Evolutionary conservation across 768 basidiomycete genomes (phyloP).

Genomic region (Lactarius psammicola): DNA sequence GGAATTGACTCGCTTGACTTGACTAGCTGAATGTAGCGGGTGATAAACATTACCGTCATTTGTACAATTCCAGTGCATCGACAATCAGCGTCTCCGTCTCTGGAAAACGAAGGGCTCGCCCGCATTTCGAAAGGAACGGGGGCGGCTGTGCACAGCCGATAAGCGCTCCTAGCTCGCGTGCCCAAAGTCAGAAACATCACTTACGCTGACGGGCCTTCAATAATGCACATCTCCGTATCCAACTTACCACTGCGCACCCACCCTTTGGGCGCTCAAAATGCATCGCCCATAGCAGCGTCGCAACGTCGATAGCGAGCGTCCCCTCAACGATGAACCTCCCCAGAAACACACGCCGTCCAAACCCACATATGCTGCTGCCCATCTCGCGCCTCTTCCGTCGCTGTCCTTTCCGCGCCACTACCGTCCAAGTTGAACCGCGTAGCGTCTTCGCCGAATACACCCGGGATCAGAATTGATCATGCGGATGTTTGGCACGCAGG

Average conservation of each 20-base stretch:
- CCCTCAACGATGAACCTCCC: constrained; percentile 36
- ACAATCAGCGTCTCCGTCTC: constrained; percentile 6
- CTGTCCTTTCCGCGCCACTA: neutral
- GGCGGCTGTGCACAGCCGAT: constrained; percentile 5
- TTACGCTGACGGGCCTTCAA: constrained; percentile 15
- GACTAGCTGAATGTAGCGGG: too few species aligned
- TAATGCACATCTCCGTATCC: neutral
- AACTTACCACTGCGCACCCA: constrained; percentile 15
- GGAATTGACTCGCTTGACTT: too few species aligned
- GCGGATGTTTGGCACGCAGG: constrained; percentile 5
- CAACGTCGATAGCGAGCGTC: constrained; percentile 36
- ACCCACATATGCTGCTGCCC: constrained; percentile 32
- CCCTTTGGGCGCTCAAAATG: constrained; percentile 20
- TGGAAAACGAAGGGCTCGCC: constrained; percentile 23
- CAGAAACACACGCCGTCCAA: constrained; percentile 35
- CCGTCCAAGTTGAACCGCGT: neutral
- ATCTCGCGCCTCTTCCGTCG: constrained; percentile 32
- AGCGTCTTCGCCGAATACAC: neutral
- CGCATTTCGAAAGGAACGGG: constrained; percentile 21
- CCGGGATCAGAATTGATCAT: constrained; percentile 1
- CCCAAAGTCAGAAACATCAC: neutral
- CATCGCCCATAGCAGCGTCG: constrained; percentile 33
- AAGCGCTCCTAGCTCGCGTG: neutral
- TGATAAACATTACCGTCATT: neutral
- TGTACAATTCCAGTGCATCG: constrained; percentile 2